Percentiles rank a stretch among this genome's conserved stretches.
Conservation (phyloP, 768 basidiomycete genomes). For the Termitomyces eurrhizus region DNA sequence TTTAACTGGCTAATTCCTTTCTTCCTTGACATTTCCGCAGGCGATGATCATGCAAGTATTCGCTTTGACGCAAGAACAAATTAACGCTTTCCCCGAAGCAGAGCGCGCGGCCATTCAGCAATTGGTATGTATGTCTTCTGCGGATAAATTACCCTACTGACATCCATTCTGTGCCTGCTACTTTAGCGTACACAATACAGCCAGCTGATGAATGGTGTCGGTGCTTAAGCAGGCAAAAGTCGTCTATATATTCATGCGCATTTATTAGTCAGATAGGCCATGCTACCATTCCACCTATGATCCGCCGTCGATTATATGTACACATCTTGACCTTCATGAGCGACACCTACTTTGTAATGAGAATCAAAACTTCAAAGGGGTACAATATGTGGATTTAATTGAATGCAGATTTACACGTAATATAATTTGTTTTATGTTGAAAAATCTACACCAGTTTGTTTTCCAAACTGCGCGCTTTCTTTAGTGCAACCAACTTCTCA, state of each 20-base stretch:
- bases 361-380: neutral
- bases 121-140: constrained; percentile 44
- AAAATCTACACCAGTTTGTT: constrained; percentile 25
- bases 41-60: constrained; percentile 87
- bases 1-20: neutral
- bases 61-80: constrained; percentile 75
- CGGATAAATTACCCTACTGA: neutral
- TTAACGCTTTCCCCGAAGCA: constrained; percentile 71
- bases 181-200: constrained; percentile 35
- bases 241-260: constrained; percentile 1
- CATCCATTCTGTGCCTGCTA: neutral
- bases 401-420: neutral
- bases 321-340: neutral
- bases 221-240: neutral
- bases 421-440: neutral
- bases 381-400: constrained; percentile 1
- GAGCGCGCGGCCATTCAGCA: constrained; percentile 80
- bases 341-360: constrained; percentile 1
- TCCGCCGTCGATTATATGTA: neutral
- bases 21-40: constrained; percentile 29
- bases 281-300: neutral
- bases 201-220: constrained; percentile 31
- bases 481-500: constrained; percentile 68
- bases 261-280: neutral
- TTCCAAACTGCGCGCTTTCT: constrained; percentile 41